Percentiles rank a stretch among this genome's conserved stretches.
Conservation (phyloP, 345 rosid genomes). For the Cardamine chenopodiifolia region DNA sequence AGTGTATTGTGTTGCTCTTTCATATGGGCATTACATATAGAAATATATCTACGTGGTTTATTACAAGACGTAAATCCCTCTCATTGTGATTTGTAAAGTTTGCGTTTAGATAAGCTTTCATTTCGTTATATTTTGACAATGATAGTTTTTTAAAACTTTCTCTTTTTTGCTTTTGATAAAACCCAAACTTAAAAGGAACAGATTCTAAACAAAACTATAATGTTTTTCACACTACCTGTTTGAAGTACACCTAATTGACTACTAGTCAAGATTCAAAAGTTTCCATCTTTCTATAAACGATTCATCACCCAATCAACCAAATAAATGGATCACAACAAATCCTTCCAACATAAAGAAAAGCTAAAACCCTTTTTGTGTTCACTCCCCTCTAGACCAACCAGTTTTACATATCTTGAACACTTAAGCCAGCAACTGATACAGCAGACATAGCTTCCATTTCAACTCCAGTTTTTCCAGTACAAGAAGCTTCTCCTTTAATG, state of each 20-base stretch:
- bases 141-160: too few relatives aligned
- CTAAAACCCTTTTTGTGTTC: conserved; percentile 7
- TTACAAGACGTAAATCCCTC: too few relatives aligned
- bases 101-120: too few relatives aligned
- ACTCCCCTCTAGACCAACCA: conserved; percentile 73
- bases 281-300: not conserved
- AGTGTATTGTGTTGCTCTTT: too few relatives aligned
- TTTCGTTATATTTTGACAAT: too few relatives aligned
- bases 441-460: conserved; percentile 97
- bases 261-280: not conserved
- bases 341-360: conserved; percentile 3
- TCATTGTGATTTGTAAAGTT: too few relatives aligned
- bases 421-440: conserved; percentile 74
- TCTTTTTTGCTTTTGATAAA: too few relatives aligned
- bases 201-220: not conserved
- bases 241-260: not conserved
- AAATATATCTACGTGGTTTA: too few relatives aligned
- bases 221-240: not conserved
- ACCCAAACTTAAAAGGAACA: conserved; percentile 3
- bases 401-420: conserved; percentile 94
- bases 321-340: not conserved
- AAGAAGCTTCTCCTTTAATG: conserved; percentile 80
- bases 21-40: too few relatives aligned
- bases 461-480: conserved; percentile 85
- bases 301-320: conserved; percentile 9